Evolutionary conservation across 2,329 filamentous ascomycete genomes (phyloP), one percentile per base, ranked within the genome.

Genomic region (Botrytis porri): DNA sequence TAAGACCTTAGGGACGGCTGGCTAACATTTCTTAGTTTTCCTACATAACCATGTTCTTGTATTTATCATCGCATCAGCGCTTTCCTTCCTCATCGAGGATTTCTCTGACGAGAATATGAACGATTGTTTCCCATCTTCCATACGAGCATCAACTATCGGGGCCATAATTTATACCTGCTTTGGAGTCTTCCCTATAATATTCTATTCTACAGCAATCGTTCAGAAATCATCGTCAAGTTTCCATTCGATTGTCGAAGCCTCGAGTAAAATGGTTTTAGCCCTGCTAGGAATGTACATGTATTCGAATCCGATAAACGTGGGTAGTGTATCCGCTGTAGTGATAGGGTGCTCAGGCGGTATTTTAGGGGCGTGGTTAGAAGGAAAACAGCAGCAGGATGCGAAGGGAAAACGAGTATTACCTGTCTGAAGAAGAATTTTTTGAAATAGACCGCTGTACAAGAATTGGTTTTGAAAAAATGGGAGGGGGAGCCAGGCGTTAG

Each of bases 71-170:
- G 8, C 57, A 41, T 61, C 65, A 8, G 22, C 29, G 3, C 54
- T 73, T 20, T 70, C 64, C 12, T 70, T 41, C 25, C 18, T 63
- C 18, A 70, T 73, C 41, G 71, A 73, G 43, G 65, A 73, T 29
- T 73, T 73, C n/a, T 69, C 64, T 6, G 51, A 51, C 54, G 65
- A 70, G 29, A 73, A 73, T 12, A 63, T 73, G 20, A 70, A 73
- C 20, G 71, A 73, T 60, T 69, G 65, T 45, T 73, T 73, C 66
- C 65, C 57, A 16, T 48, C 39, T 10, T 20, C 20, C 0, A 62
- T 69, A 39, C 39, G 65, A 29, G 43, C 12, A 29, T 62, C 64
- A 12, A 73, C 65, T 39, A 70, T 70, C 29, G 9, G 61, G 20
- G 64, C 64, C 43, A 73, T 73, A 45, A 48, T 63, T 14, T 73